Evolutionary conservation across 768 basidiomycete genomes (phyloP).

Genomic region (Rickenella mellea): DNA sequence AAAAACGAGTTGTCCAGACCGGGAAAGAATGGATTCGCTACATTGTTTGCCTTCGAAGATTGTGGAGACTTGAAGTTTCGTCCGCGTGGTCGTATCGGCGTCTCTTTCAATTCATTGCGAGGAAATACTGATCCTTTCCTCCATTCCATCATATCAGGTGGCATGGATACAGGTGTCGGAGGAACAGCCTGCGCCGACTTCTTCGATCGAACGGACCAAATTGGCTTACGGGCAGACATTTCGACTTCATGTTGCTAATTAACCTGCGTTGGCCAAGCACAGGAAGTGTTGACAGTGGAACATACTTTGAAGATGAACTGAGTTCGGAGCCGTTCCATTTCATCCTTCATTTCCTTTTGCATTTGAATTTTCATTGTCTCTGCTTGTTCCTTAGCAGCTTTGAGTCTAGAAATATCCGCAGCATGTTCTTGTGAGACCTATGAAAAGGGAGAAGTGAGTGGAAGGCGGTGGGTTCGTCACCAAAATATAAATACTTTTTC

Average conservation of each 20-base stretch:
- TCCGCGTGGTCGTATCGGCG: constrained; percentile 28
- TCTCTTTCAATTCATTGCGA: constrained; percentile 22
- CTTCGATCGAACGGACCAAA: constrained; percentile 35
- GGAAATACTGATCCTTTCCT: constrained; percentile 16
- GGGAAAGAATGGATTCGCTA: constrained; percentile 23
- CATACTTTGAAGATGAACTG: constrained; percentile 61
- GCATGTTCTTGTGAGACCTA: constrained; percentile 54
- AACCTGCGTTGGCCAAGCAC: constrained; percentile 5
- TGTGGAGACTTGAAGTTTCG: constrained; percentile 13
- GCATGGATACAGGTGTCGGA: constrained; percentile 28
- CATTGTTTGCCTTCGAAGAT: constrained; percentile 10
- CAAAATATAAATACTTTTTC: constrained; percentile 44
- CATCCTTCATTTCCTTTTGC: constrained; percentile 55
- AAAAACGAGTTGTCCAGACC: constrained; percentile 50
- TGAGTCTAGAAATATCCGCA: constrained; percentile 44
- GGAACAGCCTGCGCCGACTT: constrained; percentile 26
- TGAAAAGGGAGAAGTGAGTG: too few relatives aligned
- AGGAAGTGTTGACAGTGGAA: constrained; percentile 1
- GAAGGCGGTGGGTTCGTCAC: too few relatives aligned
- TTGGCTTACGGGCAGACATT: constrained; percentile 39
- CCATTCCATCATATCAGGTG: constrained; percentile 31
- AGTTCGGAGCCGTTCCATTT: constrained; percentile 62
- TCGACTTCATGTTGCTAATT: constrained; percentile 62
- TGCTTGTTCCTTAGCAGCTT: constrained; percentile 49
- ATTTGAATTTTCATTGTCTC: constrained; percentile 45